A percentile compares a stretch with the other conserved stretches of the same genome.
These are phyloP conservation scores for Anacardium occidentale DNA, from an alignment of 345 rosid species.

Conservation along the genomic window DNA sequence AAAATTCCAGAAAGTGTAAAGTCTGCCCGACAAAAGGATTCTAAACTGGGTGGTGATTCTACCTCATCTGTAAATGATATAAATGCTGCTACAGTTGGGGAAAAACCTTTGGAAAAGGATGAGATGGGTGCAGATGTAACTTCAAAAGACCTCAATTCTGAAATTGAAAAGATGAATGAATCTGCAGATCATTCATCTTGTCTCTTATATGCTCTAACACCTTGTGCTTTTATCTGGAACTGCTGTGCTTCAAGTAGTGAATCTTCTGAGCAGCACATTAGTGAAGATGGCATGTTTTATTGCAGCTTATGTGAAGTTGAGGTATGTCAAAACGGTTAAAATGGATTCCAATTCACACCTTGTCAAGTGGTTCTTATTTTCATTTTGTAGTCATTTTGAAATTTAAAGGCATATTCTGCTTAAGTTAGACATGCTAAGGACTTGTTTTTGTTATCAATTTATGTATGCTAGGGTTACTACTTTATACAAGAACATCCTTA, in stretches of 20 bases:
- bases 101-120: slow-evolving; percentile 49
- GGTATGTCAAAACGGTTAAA: slow-evolving; percentile 44
- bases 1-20: slow-evolving; percentile 54
- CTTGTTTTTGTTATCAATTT: not conserved
- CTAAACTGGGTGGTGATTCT: slow-evolving; percentile 68
- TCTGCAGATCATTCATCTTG: slow-evolving; percentile 43
- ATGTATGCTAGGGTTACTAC: not conserved
- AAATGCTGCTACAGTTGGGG: slow-evolving; percentile 44
- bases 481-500: not conserved
- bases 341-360: not conserved
- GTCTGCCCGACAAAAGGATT: slow-evolving; percentile 38
- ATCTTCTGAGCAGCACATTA: slow-evolving; percentile 64
- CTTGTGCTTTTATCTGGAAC: slow-evolving; percentile 68
- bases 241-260: slow-evolving; percentile 51
- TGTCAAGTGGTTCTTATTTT: not conserved
- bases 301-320: slow-evolving; percentile 98
- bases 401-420: not conserved
- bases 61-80: slow-evolving; percentile 48
- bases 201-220: slow-evolving; percentile 46
- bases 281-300: slow-evolving; percentile 97
- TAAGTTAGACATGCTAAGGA: not conserved
- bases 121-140: slow-evolving; percentile 31
- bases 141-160: slow-evolving; percentile 31
- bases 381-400: not conserved
- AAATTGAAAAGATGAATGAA: slow-evolving; percentile 34